Base-by-base conservation (phyloP, 2,329 filamentous ascomycete genomes). In the Nannizziopsis barbatae region DNA sequence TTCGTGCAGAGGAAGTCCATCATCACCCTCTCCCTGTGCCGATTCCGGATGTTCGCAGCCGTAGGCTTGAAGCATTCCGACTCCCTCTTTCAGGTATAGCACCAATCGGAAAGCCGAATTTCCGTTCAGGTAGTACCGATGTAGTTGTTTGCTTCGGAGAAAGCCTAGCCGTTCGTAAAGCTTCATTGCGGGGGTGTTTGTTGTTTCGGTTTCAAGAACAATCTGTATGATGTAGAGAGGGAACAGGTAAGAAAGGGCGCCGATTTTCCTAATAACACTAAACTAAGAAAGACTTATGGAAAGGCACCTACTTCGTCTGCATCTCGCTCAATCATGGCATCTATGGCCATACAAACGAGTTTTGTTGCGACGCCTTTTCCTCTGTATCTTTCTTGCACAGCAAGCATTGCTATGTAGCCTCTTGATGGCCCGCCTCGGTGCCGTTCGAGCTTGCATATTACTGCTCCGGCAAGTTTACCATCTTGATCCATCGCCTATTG, bases 331-430 rank as follows among this genome's bases (percentile, higher is more conserved):
- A 80, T 79, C 92, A 98, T 98, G 54, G 84, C 83, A 57, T 95
- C 87, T 54, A 98, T 89, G 15, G 89, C 88, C 73, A 80, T 81
- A 54, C 83, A 79, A n/a, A 98, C 92, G 8, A 98, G 75, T 36
- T 81, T 81, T 0, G 88, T 95, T 1, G 85, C 92, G 51, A 98
- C 88, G 1, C 92, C 90, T 54, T 81, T 79, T 5, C 89, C 88
- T 17, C 92, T 81, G 60, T 86, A 83, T 20, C 80, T 72, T 35
- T 86, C 80, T 38, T 82, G 79, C 4, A 95, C 89, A n/a, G 92
- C 92, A 37, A 98, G 76, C 92, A 98, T 98, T 61, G 92, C 92
- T 57, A 98, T 96, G 69, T 98, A 98, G 50, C 92, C 92, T 53
- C 92, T 80, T 55, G 88, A 74, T 1, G 88, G 89, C 55, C 90